Evolutionary conservation across 2,329 filamentous ascomycete species (phyloP), one percentile per base, ranked within the genome.

Genomic region (Cercospora berteroae): DNA sequence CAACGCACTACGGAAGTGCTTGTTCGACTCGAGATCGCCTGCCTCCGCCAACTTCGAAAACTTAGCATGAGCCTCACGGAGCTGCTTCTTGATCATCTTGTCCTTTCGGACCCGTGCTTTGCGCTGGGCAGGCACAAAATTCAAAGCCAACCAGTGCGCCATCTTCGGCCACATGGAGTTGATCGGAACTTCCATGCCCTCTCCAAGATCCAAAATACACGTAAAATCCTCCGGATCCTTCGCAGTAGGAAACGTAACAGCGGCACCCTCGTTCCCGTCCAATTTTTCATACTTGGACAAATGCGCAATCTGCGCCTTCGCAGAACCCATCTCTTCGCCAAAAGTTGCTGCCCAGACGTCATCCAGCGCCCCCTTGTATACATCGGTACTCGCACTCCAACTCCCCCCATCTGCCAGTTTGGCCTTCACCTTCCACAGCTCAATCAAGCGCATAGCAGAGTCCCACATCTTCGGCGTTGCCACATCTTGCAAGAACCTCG

Each of bases 301-400:
- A 10, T 67, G 50, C 10, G 60, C 48, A 9, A 62, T 39, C 20
- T 67, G 69, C 16, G 52, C 59, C 12, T 23, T 61, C 4, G 65
- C 75, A 2, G 77, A 72, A 1, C 77, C 76, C n/a, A 77, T 73
- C n/a, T 78, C 69, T 2, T 76, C 73, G 2, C 79, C 80, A 13
- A 81, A 74, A 0, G 79, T 70, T 8, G 76, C 77, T 0, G 77
- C 78, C 78, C 77, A 82, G 29, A 81, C 79, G 13, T 74, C 77
- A 67, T 82, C 80, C 27, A 83, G 70, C 0, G 78, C 75, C 0
- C 74, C 75, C 31, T 77, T 70, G 65, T 73, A 70, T 29, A 82
- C 73, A 64, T 83, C 81, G 4, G 77, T 67, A 0, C 62, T 44
- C 4, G 74, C 77, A 7, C 67, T 66, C 62, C 83, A 81, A 1